These are phyloP conservation scores for Ehretia macrophylla DNA, from an alignment of 257 asterid genomes.

Conservation along the genomic window DNA sequence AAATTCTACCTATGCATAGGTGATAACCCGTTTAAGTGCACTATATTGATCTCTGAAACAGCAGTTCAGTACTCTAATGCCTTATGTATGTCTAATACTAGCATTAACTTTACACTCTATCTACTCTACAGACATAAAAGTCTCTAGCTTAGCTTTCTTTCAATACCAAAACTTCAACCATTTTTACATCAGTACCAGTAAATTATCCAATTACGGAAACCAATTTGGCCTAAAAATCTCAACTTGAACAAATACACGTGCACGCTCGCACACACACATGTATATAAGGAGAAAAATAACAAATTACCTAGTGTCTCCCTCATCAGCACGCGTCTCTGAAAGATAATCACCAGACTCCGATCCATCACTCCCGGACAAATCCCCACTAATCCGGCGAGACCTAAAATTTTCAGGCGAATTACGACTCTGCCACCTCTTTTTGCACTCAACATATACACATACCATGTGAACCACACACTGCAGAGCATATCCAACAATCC, in stretches of 20 bases:
- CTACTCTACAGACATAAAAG: too few species aligned
- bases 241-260: too few species aligned
- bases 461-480: slow-evolving; percentile 45
- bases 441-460: slow-evolving; percentile 55
- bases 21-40: too few species aligned
- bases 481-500: slow-evolving; percentile 41
- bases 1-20: too few species aligned
- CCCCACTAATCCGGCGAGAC: slow-evolving; percentile 20
- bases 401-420: slow-evolving; percentile 29
- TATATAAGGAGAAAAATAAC: neutral
- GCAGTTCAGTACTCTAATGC: too few species aligned
- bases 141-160: too few species aligned
- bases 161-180: neutral
- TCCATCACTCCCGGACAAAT: slow-evolving; percentile 22
- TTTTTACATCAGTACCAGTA: neutral
- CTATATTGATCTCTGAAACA: too few species aligned
- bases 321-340: too few species aligned
- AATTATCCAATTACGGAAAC: neutral
- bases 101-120: too few species aligned
- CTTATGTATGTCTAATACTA: too few species aligned
- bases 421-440: slow-evolving; percentile 42
- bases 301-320: neutral
- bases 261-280: neutral
- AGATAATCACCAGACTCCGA: slow-evolving; percentile 25
- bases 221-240: too few species aligned